Conservation (phyloP, 331 rosid genomes). For the Malus hybrid region DNA sequence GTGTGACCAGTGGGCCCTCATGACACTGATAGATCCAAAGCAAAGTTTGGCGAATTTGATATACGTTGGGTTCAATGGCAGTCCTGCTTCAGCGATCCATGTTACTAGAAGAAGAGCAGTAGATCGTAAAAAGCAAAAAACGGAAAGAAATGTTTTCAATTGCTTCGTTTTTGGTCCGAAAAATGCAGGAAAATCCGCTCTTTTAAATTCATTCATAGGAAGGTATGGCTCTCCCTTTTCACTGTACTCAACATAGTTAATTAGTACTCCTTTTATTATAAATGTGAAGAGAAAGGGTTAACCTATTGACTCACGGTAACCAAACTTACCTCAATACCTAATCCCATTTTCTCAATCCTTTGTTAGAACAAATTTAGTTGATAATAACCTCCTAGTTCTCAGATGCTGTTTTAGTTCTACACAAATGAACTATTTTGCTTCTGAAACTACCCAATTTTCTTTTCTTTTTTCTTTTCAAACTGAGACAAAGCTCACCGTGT, state of each 20-base stretch:
- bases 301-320: background rate
- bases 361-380: background rate
- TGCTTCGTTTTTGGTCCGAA: conserved; percentile 94
- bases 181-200: conserved; percentile 79
- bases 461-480: background rate
- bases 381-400: background rate
- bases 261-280: background rate
- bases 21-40: conserved; percentile 78
- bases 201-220: conserved; percentile 66
- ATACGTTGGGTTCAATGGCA: conserved; percentile 82
- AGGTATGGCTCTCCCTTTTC: conserved; percentile 50
- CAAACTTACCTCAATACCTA: background rate
- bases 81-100: conserved; percentile 74
- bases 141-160: conserved; percentile 79
- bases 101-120: conserved; percentile 64
- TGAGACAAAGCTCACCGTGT: background rate
- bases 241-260: conserved; percentile 7
- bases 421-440: background rate
- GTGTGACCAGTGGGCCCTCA: conserved; percentile 81
- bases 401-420: background rate
- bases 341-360: background rate
- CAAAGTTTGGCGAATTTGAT: conserved; percentile 75
- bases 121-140: conserved; percentile 59
- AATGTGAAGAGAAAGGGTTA: background rate
- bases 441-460: background rate